Percentiles rank a stretch among this genome's conserved stretches.
Conservation (phyloP, 2,329 filamentous ascomycete species). For the Colletotrichum sp. region DNA sequence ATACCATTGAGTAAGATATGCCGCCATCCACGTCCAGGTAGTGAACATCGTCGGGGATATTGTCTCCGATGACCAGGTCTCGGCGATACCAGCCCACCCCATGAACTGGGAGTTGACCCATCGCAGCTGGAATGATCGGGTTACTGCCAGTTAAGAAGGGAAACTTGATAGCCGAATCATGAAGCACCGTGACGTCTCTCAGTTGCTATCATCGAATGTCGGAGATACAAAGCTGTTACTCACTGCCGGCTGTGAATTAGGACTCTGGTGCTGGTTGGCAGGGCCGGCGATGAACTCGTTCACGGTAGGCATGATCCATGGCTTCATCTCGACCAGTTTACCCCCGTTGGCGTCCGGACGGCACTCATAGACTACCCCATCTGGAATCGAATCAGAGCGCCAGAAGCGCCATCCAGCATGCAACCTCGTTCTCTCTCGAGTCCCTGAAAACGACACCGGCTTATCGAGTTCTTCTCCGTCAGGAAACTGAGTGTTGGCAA, state of each 20-base stretch:
- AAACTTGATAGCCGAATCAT: slow-evolving; percentile 45
- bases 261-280: neutral
- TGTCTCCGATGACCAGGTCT: slow-evolving; percentile 49
- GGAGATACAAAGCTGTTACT: neutral
- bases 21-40: neutral
- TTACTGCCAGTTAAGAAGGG: slow-evolving; percentile 44
- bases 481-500: neutral
- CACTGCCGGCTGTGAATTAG: neutral
- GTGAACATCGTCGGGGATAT: neutral
- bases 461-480: neutral
- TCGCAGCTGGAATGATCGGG: slow-evolving; percentile 11
- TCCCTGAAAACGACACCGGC: neutral
- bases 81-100: slow-evolving; percentile 59
- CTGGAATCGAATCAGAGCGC: slow-evolving; percentile 37
- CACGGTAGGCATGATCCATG: slow-evolving; percentile 44
- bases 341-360: neutral
- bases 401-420: slow-evolving; percentile 39
- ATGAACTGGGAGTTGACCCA: slow-evolving; percentile 51
- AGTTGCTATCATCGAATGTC: neutral
- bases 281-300: slow-evolving; percentile 26
- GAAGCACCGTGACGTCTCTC: neutral
- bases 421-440: neutral
- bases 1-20: neutral
- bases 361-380: slow-evolving; percentile 31
- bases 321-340: slow-evolving; percentile 30